These are phyloP conservation scores for Trichophyton schoenleinii DNA, from an alignment of 2,329 filamentous ascomycete genomes.

Conservation along the genomic window DNA sequence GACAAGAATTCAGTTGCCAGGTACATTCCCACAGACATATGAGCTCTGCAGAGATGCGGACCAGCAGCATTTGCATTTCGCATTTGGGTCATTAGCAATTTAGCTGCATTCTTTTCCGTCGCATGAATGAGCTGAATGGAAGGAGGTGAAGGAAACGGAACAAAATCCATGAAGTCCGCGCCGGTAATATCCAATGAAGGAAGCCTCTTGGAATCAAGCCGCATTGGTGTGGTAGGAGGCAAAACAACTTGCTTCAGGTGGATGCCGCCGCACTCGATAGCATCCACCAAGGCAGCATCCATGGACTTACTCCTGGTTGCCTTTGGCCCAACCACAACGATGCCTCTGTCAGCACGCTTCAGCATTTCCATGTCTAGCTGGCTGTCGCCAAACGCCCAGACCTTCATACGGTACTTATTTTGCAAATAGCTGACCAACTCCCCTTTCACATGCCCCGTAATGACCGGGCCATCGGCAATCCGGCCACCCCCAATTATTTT, in stretches of 20 bases:
- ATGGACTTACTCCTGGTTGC: constrained; percentile 40
- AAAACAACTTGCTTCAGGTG: constrained; percentile 38
- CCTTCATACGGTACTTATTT: constrained; percentile 23
- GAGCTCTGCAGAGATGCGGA: constrained; percentile 37
- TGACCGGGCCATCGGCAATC: constrained; percentile 36
- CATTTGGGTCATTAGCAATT: constrained; percentile 43
- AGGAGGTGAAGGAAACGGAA: constrained; percentile 13
- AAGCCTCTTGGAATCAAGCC: constrained; percentile 33
- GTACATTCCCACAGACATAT: constrained; percentile 41
- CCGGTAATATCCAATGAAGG: constrained; percentile 30
- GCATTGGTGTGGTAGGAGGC: constrained; percentile 27
- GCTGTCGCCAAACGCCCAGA: constrained; percentile 51
- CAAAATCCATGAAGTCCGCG: constrained; percentile 17
- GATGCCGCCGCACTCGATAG: constrained; percentile 33
- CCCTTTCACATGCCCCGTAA: constrained; percentile 42
- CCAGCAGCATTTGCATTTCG: constrained; percentile 39
- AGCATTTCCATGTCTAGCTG: constrained; percentile 48
- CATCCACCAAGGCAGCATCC: constrained; percentile 34
- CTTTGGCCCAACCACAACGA: constrained; percentile 44
- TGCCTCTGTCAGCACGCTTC: constrained; percentile 37
- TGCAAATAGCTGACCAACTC: constrained; percentile 34
- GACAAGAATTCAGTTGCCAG: constrained; percentile 40
- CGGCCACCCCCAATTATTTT: constrained; percentile 43
- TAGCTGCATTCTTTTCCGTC: constrained; percentile 34
- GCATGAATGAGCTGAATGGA: constrained; percentile 30